phyloP scores from a whole-genome alignment of 306 rosid species.

The Pyrus communis region DNA sequence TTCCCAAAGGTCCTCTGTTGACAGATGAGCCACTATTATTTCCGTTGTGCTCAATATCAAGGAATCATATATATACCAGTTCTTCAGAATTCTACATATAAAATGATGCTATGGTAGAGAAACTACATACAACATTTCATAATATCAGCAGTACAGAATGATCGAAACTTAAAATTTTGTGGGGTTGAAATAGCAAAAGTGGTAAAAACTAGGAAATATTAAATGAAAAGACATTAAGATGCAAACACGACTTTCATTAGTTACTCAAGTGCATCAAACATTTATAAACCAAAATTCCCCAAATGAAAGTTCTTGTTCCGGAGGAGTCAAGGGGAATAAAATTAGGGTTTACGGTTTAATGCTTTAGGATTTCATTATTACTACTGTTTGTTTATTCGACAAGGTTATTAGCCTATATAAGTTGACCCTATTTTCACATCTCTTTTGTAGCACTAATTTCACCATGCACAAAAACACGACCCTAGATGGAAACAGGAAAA shows the following conservation, averaged over 20 bases:
- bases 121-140: not conserved
- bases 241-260: not conserved
- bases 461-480: too few relatives aligned
- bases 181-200: not conserved
- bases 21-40: not conserved
- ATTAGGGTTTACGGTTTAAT: too few relatives aligned
- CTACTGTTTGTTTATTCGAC: not conserved
- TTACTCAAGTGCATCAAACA: not conserved
- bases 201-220: not conserved
- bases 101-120: not conserved
- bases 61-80: not conserved
- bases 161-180: not conserved
- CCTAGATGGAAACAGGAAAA: too few relatives aligned
- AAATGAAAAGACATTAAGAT: not conserved
- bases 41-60: not conserved
- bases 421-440: too few relatives aligned
- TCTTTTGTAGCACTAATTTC: too few relatives aligned
- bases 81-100: not conserved
- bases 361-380: not conserved
- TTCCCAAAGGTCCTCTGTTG: not conserved
- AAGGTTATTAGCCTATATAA: not conserved
- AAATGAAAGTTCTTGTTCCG: not conserved
- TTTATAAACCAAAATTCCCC: not conserved
- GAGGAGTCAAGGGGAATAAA: not conserved
- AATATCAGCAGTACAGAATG: not conserved